Conservation (phyloP, 2,329 filamentous ascomycete genomes). For the Didymella sp. region DNA sequence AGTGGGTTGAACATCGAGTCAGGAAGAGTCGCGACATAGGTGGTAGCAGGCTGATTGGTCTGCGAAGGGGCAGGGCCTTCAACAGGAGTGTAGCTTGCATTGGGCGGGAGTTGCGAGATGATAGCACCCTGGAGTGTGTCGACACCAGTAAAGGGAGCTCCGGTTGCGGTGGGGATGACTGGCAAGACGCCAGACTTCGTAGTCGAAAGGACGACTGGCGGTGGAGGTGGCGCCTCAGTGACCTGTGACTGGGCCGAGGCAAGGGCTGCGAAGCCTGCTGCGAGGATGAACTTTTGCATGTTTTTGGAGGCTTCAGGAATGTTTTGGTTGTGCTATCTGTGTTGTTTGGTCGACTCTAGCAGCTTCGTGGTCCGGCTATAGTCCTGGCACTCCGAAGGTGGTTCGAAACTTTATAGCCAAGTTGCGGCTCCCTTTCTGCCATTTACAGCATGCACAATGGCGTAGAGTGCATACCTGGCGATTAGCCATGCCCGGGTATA, state of each 20-base stretch:
- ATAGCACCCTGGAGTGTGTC: constrained; percentile 39
- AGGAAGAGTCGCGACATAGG: constrained; percentile 35
- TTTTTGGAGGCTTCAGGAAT: neutral
- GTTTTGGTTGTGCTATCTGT: neutral
- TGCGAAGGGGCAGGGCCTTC: constrained; percentile 31
- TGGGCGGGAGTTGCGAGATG: constrained; percentile 28
- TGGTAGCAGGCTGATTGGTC: constrained; percentile 27
- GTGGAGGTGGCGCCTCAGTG: constrained; percentile 27
- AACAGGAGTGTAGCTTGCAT: constrained; percentile 33
- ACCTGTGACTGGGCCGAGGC: constrained; percentile 25
- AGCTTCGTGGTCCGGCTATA: neutral
- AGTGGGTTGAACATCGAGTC: constrained; percentile 32
- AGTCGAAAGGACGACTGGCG: constrained; percentile 23
- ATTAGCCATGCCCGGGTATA: neutral
- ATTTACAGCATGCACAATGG: neutral
- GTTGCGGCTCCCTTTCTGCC: neutral
- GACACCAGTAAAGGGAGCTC: constrained; percentile 29
- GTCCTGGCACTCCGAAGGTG: neutral
- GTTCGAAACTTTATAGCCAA: constrained; percentile 3
- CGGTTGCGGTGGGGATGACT: constrained; percentile 19
- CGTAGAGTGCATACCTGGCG: neutral
- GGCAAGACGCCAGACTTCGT: constrained; percentile 36
- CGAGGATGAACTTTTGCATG: constrained; percentile 13
- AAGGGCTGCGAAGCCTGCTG: constrained; percentile 20
- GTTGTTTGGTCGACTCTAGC: neutral